Evolutionary conservation across 2,329 filamentous ascomycete genomes (phyloP).

Genomic region (Leptosphaerulina australis): DNA sequence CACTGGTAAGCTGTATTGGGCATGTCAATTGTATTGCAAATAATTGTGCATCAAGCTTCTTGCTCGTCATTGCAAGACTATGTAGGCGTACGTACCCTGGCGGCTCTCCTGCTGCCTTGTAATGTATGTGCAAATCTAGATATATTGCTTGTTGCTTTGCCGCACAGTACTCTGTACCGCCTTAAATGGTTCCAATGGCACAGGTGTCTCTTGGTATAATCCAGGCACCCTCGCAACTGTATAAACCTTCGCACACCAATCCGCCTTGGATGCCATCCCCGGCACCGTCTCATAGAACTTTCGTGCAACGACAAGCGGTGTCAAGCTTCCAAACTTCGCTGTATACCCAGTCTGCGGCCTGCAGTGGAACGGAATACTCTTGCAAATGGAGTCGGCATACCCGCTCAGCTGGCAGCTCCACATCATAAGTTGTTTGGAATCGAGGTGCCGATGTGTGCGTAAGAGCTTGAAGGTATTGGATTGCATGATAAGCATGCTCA

Average conservation of each 20-base stretch:
- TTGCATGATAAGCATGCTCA: conserved; percentile 46
- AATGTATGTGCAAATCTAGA: no score
- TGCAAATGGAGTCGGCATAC: conserved; percentile 43
- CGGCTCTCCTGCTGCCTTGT: no score
- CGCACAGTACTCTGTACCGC: conserved; percentile 35
- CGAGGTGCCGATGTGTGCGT: conserved; percentile 29
- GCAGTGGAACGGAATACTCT: conserved; percentile 41
- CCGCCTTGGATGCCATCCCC: conserved; percentile 30
- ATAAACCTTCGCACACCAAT: conserved; percentile 43
- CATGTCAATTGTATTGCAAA: no score
- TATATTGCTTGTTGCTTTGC: conserved; percentile 29
- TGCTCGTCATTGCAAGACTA: no score
- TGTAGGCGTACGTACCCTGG: no score
- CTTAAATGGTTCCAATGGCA: conserved; percentile 36
- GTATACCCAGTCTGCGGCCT: conserved; percentile 38
- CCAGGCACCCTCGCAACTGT: conserved; percentile 39
- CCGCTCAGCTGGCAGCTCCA: conserved; percentile 42
- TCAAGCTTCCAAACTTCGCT: conserved; percentile 42
- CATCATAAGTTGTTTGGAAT: conserved; percentile 37
- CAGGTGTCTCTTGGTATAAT: conserved; percentile 35
- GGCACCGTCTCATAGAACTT: conserved; percentile 42
- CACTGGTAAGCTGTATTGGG: no score
- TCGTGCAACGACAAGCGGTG: conserved; percentile 44
- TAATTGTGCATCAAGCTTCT: no score
- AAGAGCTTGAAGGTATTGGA: conserved; percentile 43